These are phyloP conservation scores for Brassica balearica DNA, from an alignment of 441 rosid species.

Conservation along the genomic window DNA sequence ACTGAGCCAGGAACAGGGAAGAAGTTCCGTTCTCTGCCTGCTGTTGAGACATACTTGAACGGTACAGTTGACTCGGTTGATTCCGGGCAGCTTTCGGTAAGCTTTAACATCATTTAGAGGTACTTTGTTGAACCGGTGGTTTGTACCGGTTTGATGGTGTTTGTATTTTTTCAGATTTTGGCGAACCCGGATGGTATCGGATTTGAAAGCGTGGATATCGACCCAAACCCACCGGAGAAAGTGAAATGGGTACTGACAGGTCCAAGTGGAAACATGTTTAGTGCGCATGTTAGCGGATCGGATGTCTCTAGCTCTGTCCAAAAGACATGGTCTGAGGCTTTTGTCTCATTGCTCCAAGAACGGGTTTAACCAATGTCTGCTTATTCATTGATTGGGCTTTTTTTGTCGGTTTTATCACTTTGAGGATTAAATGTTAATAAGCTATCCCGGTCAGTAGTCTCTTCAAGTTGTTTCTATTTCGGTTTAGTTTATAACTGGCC, in stretches of 20 bases:
- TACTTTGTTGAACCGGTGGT: not conserved
- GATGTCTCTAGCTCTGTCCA: slow-evolving; percentile 47
- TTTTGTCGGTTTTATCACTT: not conserved
- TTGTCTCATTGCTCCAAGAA: slow-evolving; percentile 45
- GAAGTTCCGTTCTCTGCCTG: slow-evolving; percentile 52
- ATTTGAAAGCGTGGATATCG: slow-evolving; percentile 22
- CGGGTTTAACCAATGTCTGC: slow-evolving; percentile 20
- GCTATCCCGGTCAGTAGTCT: slow-evolving; percentile 15
- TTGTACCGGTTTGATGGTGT: not conserved
- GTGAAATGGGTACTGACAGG: slow-evolving; percentile 66
- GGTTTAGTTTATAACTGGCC: slow-evolving; percentile 8
- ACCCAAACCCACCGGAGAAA: slow-evolving; percentile 50
- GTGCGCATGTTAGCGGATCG: slow-evolving; percentile 49
- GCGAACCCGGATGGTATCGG: not conserved
- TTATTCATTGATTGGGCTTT: slow-evolving; percentile 7
- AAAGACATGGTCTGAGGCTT: slow-evolving; percentile 58
- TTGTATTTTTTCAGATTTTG: not conserved
- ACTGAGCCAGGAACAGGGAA: slow-evolving; percentile 63
- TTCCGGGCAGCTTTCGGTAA: not conserved
- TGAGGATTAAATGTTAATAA: not conserved
- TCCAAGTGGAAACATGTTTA: slow-evolving; percentile 53
- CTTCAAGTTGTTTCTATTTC: slow-evolving; percentile 20
- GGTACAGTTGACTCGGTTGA: slow-evolving; percentile 5
- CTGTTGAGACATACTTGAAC: slow-evolving; percentile 49
- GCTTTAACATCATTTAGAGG: not conserved